Evolutionary conservation across 768 basidiomycete genomes (phyloP), one percentile per base, ranked within the genome.

Genomic region (Phanerochaete carnosa): DNA sequence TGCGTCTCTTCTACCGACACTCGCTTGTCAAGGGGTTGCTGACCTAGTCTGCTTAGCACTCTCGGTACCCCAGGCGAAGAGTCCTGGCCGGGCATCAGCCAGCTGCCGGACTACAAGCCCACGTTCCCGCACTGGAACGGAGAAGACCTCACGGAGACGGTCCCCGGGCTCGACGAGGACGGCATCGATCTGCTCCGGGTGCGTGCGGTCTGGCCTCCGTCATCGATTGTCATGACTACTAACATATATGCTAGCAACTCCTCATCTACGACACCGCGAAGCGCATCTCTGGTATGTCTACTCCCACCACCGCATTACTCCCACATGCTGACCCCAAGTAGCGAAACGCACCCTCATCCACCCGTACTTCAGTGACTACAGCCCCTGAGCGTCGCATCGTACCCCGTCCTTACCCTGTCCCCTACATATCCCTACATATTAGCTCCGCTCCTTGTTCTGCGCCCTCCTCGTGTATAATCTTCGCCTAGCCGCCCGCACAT

Each of bases 111-210:
- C 72, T 98, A 96, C 81, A 98, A 98, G 77, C 73, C 92, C 3
- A 89, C 95, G 9, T 98, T 99, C 84, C 97, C 97, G 0, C 92
- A 94, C 73, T 99, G 97, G 97, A 83, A 84, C 32, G 76, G 79
- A 43, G 88, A 91, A 65, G 90, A 95, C 59, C 76, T 99, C 30
- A 63, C 74, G 68, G 68, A 78, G 72, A 70, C 80, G 79, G 88
- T 95, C 13, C 83, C 86, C 19, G 80, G 83, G 46, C 75, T 98
- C 52, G 94, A 95, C 69, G 82, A 84, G 12, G 78, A 75, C 58
- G 94, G 92, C n/a, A 74, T 93, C 54, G 94, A 96, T 66, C 73
- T 95, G 62, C 77, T 96, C 28, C 83, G 85, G 79, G 91, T 88
- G 60, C 13, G 79, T 65, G 23, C 7, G 16, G 7, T 39, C 15